Evolutionary conservation across 164 flowering plant genomes (phyloP).

Genomic region (Warburgia ugandensis): DNA sequence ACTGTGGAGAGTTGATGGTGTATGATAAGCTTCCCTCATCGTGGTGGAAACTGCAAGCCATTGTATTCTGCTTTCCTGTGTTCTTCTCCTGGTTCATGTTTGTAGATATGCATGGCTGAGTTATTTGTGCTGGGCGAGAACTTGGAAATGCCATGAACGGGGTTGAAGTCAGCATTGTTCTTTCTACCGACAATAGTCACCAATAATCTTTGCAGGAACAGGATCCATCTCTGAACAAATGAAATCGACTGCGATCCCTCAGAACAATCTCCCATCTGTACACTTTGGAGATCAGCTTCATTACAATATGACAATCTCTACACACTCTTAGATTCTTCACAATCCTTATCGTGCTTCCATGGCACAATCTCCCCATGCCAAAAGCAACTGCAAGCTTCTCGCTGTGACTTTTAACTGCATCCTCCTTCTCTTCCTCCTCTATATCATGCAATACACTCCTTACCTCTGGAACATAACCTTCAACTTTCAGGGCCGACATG

Average conservation of each 20-base stretch:
- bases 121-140: no score
- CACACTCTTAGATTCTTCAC: slow-evolving; percentile 71
- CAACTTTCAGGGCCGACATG: slow-evolving; percentile 35
- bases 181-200: slow-evolving; percentile 23
- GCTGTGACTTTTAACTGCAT: slow-evolving; percentile 48
- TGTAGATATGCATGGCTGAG: no score
- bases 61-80: not conserved
- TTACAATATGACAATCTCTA: slow-evolving; percentile 57
- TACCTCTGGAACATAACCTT: slow-evolving; percentile 48
- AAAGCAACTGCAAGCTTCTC: slow-evolving; percentile 77
- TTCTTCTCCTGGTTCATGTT: not conserved
- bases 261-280: slow-evolving; percentile 45
- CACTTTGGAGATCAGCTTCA: slow-evolving; percentile 54
- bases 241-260: slow-evolving; percentile 65
- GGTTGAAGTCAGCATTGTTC: not conserved
- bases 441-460: slow-evolving; percentile 57
- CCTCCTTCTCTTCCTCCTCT: slow-evolving; percentile 70
- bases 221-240: slow-evolving; percentile 43
- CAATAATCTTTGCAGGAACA: slow-evolving; percentile 72
- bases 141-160: no score
- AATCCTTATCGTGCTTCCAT: slow-evolving; percentile 37
- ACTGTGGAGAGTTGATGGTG: no score
- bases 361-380: slow-evolving; percentile 39
- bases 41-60: not conserved
- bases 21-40: not conserved